A percentile compares a stretch with the other conserved stretches of the same genome.
Conservation (phyloP, 768 basidiomycete species). For the Hemileccinum impolitum region DNA sequence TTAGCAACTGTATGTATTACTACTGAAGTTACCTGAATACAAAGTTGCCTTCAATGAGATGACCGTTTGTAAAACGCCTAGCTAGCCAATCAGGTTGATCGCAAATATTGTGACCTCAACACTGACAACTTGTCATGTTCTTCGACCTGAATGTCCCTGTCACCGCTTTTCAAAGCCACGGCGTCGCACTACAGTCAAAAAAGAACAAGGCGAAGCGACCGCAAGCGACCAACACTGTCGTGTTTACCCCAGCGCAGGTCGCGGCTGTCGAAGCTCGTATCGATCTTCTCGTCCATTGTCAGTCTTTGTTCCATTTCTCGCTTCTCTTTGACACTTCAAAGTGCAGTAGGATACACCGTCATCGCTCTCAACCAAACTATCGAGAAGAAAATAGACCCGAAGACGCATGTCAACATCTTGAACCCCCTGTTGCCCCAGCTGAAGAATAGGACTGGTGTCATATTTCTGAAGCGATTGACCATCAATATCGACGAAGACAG, state of each 20-base stretch:
- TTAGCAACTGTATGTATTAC: neutral
- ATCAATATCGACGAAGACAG: conserved; percentile 80
- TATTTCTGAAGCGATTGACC: conserved; percentile 74
- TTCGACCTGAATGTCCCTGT: conserved; percentile 69
- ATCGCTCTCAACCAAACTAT: conserved; percentile 74
- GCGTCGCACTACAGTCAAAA: conserved; percentile 16
- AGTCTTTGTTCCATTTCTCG: conserved; percentile 24
- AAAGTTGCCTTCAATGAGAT: too few species aligned
- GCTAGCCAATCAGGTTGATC: too few species aligned
- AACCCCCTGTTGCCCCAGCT: conserved; percentile 57
- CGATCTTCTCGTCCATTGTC: conserved; percentile 71
- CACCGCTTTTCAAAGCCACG: conserved; percentile 18
- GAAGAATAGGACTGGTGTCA: conserved; percentile 53
- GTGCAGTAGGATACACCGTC: conserved; percentile 81
- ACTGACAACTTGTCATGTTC: conserved; percentile 40
- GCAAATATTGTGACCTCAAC: too few species aligned
- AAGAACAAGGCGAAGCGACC: conserved; percentile 28
- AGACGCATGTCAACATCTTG: conserved; percentile 63
- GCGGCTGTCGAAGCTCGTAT: conserved; percentile 56
- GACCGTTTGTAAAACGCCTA: too few species aligned
- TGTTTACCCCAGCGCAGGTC: conserved; percentile 57
- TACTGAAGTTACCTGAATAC: neutral
- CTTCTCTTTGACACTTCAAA: conserved; percentile 6
- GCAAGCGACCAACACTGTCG: conserved; percentile 34
- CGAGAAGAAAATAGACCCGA: conserved; percentile 67